A percentile compares a stretch with the other conserved stretches of the same genome.
These are phyloP conservation scores for Leptosphaerulina australis DNA, from an alignment of 2,329 filamentous ascomycete species.

Conservation along the genomic window DNA sequence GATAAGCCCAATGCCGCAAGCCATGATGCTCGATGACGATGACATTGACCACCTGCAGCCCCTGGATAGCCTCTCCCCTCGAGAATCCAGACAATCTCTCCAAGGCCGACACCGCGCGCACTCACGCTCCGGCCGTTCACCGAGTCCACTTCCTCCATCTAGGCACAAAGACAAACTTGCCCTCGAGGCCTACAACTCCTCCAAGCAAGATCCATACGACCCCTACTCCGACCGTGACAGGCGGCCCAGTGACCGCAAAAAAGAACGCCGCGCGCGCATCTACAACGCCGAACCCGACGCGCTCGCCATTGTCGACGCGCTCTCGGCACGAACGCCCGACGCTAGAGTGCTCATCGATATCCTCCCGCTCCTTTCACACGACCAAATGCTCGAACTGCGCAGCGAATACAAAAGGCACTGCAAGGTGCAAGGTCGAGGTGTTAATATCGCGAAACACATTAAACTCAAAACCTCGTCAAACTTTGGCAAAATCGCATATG, in stretches of 20 bases:
- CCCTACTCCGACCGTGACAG: conserved; percentile 21
- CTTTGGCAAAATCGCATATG: conserved; percentile 90
- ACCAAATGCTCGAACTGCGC: conserved; percentile 86
- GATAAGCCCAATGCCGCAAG: conserved; percentile 92
- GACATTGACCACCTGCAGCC: conserved; percentile 56
- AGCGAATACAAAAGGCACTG: conserved; percentile 88
- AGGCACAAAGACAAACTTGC: conserved; percentile 43
- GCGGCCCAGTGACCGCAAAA: conserved; percentile 27
- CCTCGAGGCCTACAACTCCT: conserved; percentile 43
- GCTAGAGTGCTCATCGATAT: conserved; percentile 81
- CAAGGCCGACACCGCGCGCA: conserved; percentile 38
- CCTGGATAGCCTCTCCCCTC: conserved; percentile 42
- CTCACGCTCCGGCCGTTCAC: conserved; percentile 42
- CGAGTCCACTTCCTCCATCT: conserved; percentile 34
- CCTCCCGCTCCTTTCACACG: conserved; percentile 80
- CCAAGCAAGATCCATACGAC: conserved; percentile 8
- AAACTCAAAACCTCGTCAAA: conserved; percentile 77
- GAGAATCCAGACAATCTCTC: conserved; percentile 36
- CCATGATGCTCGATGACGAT: conserved; percentile 62
- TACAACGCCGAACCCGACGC: conserved; percentile 85
- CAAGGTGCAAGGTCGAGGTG: conserved; percentile 79
- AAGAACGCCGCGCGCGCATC: conserved; percentile 69
- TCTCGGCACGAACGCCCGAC: conserved; percentile 66
- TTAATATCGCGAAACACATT: conserved; percentile 86
- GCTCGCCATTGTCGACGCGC: conserved; percentile 73